Percentiles rank a stretch among this genome's conserved stretches.
phyloP scores from a whole-genome alignment of 2,329 filamentous ascomycete genomes.

The Sporothrix curviconia region DNA sequence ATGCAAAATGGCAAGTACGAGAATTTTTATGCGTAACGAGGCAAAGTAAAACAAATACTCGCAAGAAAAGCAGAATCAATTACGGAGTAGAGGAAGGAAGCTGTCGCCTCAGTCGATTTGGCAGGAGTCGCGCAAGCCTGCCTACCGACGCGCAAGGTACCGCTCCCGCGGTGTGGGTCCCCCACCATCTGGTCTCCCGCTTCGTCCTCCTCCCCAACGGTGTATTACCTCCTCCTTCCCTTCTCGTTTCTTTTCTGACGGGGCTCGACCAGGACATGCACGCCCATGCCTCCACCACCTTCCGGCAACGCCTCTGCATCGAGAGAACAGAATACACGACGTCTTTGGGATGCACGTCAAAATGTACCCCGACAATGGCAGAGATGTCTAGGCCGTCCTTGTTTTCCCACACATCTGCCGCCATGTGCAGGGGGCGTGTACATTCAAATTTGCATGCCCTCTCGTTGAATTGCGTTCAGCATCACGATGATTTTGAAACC shows the following conservation, averaged over 20 bases:
- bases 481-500: conserved; percentile 12
- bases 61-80: neutral
- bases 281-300: neutral
- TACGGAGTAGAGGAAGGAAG: no score
- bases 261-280: neutral
- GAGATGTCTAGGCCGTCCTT: neutral
- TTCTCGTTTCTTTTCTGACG: conserved; percentile 8
- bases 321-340: neutral
- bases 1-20: no score
- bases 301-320: neutral
- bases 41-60: neutral
- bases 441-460: conserved; percentile 4
- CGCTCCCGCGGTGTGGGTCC: conserved; percentile 23
- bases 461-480: conserved; percentile 23
- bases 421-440: neutral
- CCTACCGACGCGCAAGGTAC: conserved; percentile 21
- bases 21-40: neutral
- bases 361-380: neutral
- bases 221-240: conserved; percentile 4
- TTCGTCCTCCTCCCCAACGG: conserved; percentile 10
- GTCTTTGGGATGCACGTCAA: neutral
- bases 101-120: conserved; percentile 8
- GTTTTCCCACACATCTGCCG: neutral
- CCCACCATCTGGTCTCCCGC: conserved; percentile 18
- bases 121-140: conserved; percentile 1